These are phyloP conservation scores for Cytospora leucostoma DNA, from an alignment of 2,329 filamentous ascomycete species.

Conservation along the genomic window DNA sequence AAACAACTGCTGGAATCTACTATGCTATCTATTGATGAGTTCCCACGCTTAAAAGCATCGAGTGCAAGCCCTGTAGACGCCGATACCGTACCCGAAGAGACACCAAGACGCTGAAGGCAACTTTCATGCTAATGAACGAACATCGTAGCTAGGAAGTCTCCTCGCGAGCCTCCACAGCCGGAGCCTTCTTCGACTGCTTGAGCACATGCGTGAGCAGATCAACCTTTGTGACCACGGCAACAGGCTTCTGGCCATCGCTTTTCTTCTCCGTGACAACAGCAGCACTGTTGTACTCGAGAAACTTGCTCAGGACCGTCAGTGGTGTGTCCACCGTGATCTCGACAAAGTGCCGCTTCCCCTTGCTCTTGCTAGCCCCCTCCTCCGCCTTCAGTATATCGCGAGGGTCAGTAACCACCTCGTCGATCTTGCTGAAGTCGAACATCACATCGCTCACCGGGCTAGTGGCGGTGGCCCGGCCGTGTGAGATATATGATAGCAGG, in stretches of 20 bases:
- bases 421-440: conserved; percentile 90
- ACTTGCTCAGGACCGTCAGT: conserved; percentile 79
- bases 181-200: conserved; percentile 53
- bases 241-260: conserved; percentile 67
- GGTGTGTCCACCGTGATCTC: conserved; percentile 93
- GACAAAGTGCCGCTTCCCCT: conserved; percentile 75
- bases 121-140: conserved; percentile 18
- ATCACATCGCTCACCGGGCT: conserved; percentile 84
- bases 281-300: conserved; percentile 98
- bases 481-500: conserved; percentile 85
- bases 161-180: conserved; percentile 13
- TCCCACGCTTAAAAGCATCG: conserved; percentile 35
- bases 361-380: conserved; percentile 42
- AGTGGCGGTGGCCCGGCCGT: conserved; percentile 73
- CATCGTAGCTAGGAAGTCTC: conserved; percentile 20
- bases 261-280: conserved; percentile 85
- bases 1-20: conserved; percentile 23
- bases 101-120: neutral
- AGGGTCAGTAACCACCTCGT: conserved; percentile 89
- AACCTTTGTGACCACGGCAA: conserved; percentile 94
- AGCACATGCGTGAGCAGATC: conserved; percentile 93
- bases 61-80: conserved; percentile 31
- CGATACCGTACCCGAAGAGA: conserved; percentile 23
- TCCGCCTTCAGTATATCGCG: conserved; percentile 57
- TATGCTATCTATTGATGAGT: conserved; percentile 12